phyloP scores from a whole-genome alignment of 306 rosid species.

The Vigna hirtella region DNA sequence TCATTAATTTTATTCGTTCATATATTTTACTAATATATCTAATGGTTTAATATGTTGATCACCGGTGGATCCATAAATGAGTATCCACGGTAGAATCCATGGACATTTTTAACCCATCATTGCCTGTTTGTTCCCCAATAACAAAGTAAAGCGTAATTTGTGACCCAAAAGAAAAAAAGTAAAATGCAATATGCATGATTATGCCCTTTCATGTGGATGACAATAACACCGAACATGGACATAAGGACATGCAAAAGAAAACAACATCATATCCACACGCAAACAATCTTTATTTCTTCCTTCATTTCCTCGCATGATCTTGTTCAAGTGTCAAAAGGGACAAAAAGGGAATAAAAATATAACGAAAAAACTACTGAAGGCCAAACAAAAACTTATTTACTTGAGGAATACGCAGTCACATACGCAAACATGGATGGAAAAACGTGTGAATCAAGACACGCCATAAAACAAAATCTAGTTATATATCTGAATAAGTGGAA shows the following conservation, averaged over 20 bases:
- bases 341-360: background rate
- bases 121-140: background rate
- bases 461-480: background rate
- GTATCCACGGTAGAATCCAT: too few species aligned
- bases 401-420: slow-evolving; percentile 11
- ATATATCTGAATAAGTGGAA: background rate
- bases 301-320: slow-evolving; percentile 12
- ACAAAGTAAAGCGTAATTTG: background rate
- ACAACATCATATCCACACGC: slow-evolving; percentile 25
- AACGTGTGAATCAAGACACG: slow-evolving; percentile 10
- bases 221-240: slow-evolving; percentile 20
- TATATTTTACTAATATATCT: too few species aligned
- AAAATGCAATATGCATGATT: slow-evolving; percentile 13
- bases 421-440: slow-evolving; percentile 16
- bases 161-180: slow-evolving; percentile 1
- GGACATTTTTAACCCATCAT: slow-evolving; percentile 22
- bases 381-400: background rate
- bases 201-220: slow-evolving; percentile 8
- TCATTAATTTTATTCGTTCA: too few species aligned
- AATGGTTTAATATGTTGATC: too few species aligned
- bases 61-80: too few species aligned
- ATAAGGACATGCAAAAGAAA: background rate
- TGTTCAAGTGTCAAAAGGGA: background rate
- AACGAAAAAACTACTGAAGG: background rate
- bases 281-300: slow-evolving; percentile 14